Base-by-base conservation (phyloP, 2,329 filamentous ascomycete species). In the Trichoderma asperellum region DNA sequence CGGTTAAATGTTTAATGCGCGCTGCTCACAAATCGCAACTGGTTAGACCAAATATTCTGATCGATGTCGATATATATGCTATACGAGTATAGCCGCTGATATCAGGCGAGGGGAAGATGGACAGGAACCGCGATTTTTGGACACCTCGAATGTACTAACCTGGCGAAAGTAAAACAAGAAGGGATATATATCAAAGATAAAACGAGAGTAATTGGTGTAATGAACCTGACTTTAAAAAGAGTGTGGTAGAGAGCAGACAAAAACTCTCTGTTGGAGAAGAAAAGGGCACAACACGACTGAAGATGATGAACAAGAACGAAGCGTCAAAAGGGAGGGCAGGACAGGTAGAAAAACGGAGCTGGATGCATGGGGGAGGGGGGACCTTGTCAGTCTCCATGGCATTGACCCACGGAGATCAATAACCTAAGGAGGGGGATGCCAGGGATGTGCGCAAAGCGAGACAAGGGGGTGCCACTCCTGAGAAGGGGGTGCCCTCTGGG, bases 231-330 rank as follows among this genome's bases (percentile, higher is more conserved):
- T 72, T 73, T 59, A 56, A 84, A 86, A 87, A 74, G 85, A 87
- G 83, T 80, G 85, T 87, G 82, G 75, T 82, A 83, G 85, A 86
- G 84, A 86, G 84, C 73, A 67, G 35, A 75, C 72, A 74, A 73
- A 74, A 73, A 80, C 83, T 82, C 84, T 85, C 84, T 82, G 83
- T 86, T 86, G 83, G 83, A 66, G 49, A 18, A 57, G 24, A 67
- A 81, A 79, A 81, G 76, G 75, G 79, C 75, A 74, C 74, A 77
- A 76, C 76, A 73, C 74, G 73, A 76, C 73, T 67, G 71, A 75
- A 72, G 71, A 76, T 70, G 73, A 77, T 70, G 72, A 73, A 70
- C 70, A 72, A 73, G 67, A 74, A 62, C 72, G 65, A 68, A 64
- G 62, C 68, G 68, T 56, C 64, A 63, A 74, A 63, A 68, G 68